Conservation (phyloP, 805 yeast genomes). For the Cyberlindnera mrakii region DNA sequence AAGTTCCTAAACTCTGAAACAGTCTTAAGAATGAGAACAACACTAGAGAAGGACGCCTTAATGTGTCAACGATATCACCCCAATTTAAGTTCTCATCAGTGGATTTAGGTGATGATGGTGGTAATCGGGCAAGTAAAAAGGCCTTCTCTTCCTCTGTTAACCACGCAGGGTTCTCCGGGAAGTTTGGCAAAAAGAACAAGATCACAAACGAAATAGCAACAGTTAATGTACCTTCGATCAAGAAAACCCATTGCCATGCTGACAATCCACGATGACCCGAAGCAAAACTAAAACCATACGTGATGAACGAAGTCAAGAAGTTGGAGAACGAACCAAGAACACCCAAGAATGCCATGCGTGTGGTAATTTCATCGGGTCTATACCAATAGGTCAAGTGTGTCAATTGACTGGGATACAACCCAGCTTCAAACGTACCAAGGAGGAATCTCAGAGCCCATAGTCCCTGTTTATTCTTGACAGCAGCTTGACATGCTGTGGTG, state of each 20-base stretch:
- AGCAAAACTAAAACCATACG: constrained; percentile 14
- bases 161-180: constrained; percentile 13
- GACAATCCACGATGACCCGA: constrained; percentile 10
- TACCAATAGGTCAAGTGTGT: constrained; percentile 22
- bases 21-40: constrained; percentile 4
- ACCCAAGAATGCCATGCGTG: constrained; percentile 22
- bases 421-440: constrained; percentile 18
- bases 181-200: constrained; percentile 12
- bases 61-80: not conserved
- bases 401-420: constrained; percentile 14
- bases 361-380: constrained; percentile 18
- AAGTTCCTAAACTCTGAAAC: constrained; percentile 6
- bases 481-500: constrained; percentile 14
- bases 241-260: constrained; percentile 18
- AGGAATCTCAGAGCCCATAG: constrained; percentile 12
- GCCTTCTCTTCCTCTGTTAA: constrained; percentile 9
- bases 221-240: constrained; percentile 13
- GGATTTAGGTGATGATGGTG: not conserved
- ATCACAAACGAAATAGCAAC: constrained; percentile 5
- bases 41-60: constrained; percentile 1
- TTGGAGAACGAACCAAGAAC: constrained; percentile 21
- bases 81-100: not conserved
- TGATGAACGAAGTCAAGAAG: constrained; percentile 21
- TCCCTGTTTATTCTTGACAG: constrained; percentile 10
- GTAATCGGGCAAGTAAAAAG: not conserved